These are phyloP conservation scores for Zychaea mexicana DNA, from an alignment of 371 early-diverging fungal species.

Conservation along the genomic window DNA sequence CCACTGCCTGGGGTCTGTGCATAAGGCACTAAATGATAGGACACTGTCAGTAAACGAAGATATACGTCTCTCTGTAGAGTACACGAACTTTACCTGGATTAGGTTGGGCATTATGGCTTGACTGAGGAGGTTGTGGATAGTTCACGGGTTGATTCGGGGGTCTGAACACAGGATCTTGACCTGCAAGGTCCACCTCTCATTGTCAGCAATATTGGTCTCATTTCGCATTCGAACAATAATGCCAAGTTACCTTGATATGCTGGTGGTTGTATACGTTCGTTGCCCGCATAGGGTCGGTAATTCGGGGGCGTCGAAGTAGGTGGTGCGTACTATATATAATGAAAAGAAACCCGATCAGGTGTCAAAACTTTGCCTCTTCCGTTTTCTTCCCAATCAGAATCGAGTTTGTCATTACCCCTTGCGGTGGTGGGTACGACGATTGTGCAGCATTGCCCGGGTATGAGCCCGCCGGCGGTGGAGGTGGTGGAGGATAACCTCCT, in stretches of 20 bases:
- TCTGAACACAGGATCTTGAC: constrained; percentile 27
- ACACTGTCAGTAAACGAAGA: not conserved
- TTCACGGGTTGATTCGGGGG: constrained; percentile 24
- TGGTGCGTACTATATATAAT: constrained; percentile 15
- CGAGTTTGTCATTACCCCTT: not conserved
- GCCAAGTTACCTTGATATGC: constrained; percentile 17
- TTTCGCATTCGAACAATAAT: not conserved
- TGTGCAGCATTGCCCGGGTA: constrained; percentile 8
- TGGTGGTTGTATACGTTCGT: constrained; percentile 17
- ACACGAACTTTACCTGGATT: constrained; percentile 17
- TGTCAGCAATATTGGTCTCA: too few species aligned
- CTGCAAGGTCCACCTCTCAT: not conserved
- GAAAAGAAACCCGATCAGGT: not conserved
- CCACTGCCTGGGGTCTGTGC: not conserved
- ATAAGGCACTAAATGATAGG: constrained; percentile 7
- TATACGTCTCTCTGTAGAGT: not conserved
- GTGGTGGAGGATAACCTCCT: constrained; percentile 19
- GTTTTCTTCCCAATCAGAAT: too few species aligned
- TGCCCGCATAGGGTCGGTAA: constrained; percentile 11
- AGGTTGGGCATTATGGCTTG: constrained; percentile 20
- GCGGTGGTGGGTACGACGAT: not conserved
- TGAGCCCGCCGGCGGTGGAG: not conserved
- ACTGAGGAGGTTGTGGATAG: constrained; percentile 28
- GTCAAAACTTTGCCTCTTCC: not conserved
- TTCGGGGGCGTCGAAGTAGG: constrained; percentile 12